Percentiles rank a stretch among this genome's conserved stretches.
These are phyloP conservation scores for Toxoplasma gondii DNA, from an alignment of 169 alveolate genomes.

Conservation along the genomic window DNA sequence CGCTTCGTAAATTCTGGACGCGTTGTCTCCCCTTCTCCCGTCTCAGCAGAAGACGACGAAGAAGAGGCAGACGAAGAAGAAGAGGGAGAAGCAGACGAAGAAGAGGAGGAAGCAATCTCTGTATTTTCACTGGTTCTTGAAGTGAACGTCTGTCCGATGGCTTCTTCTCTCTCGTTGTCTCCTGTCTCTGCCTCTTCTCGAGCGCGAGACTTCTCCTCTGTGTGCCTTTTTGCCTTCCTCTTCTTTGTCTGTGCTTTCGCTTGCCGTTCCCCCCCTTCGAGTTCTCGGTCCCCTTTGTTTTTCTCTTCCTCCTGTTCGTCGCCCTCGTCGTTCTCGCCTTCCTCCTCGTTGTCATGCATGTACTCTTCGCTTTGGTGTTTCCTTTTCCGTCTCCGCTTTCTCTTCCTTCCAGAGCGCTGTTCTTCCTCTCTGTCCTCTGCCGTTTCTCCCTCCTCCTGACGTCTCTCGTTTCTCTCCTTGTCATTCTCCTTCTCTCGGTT, in stretches of 20 bases:
- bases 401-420: background rate
- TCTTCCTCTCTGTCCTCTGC: background rate
- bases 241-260: background rate
- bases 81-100: background rate
- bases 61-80: background rate
- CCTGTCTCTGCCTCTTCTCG: background rate
- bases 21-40: background rate
- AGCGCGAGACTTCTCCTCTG: background rate
- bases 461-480: background rate
- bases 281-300: background rate
- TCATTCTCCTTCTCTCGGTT: background rate
- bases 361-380: background rate
- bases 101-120: background rate
- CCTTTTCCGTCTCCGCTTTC: background rate
- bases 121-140: too few relatives aligned
- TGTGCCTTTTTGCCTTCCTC: background rate
- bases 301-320: background rate
- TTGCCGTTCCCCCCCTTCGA: background rate
- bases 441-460: background rate
- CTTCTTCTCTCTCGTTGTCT: background rate
- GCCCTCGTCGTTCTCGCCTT: background rate
- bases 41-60: background rate
- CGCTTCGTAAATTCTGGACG: background rate
- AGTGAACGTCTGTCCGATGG: background rate
- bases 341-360: background rate